phyloP scores from a whole-genome alignment of 2,329 filamentous ascomycete species.

The Aspergillus eucalypticola region DNA sequence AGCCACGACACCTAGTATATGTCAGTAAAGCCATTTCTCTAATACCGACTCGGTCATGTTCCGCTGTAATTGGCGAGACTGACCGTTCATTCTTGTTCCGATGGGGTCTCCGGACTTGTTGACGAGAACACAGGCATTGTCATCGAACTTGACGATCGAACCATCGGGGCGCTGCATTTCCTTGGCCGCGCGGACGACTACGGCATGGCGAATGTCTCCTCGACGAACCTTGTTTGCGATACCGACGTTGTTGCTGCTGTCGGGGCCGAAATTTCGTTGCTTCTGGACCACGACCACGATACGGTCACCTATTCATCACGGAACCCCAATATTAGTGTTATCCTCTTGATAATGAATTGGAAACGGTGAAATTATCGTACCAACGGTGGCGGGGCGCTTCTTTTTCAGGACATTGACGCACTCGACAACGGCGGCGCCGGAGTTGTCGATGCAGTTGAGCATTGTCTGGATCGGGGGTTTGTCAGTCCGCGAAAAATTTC shows the following conservation, averaged over 20 bases:
- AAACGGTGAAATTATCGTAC: slow-evolving; percentile 52
- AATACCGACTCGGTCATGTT: no score
- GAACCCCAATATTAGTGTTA: slow-evolving; percentile 10
- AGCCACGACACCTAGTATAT: slow-evolving; percentile 72
- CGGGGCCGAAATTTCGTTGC: slow-evolving; percentile 74
- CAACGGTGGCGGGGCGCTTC: slow-evolving; percentile 81
- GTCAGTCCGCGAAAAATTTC: slow-evolving; percentile 13
- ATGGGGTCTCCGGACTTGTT: slow-evolving; percentile 97
- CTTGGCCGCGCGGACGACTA: slow-evolving; percentile 89
- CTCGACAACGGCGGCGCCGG: slow-evolving; percentile 93
- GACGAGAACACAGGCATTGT: slow-evolving; percentile 96
- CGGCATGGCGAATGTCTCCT: slow-evolving; percentile 93
- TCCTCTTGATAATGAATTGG: background rate
- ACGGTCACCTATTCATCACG: slow-evolving; percentile 69
- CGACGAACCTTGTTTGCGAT: slow-evolving; percentile 91
- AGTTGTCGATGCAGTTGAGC: slow-evolving; percentile 99
- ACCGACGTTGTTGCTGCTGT: slow-evolving; percentile 70
- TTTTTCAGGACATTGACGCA: slow-evolving; percentile 91
- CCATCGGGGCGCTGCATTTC: slow-evolving; percentile 85
- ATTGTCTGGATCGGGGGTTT: slow-evolving; percentile 65
- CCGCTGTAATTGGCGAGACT: slow-evolving; percentile 24
- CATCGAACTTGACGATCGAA: slow-evolving; percentile 87
- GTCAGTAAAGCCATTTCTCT: slow-evolving; percentile 18
- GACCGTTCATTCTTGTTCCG: slow-evolving; percentile 82
- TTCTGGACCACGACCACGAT: slow-evolving; percentile 98